phyloP scores from a whole-genome alignment of 2,329 filamentous ascomycete genomes.

The Aspergillus clavatus region DNA sequence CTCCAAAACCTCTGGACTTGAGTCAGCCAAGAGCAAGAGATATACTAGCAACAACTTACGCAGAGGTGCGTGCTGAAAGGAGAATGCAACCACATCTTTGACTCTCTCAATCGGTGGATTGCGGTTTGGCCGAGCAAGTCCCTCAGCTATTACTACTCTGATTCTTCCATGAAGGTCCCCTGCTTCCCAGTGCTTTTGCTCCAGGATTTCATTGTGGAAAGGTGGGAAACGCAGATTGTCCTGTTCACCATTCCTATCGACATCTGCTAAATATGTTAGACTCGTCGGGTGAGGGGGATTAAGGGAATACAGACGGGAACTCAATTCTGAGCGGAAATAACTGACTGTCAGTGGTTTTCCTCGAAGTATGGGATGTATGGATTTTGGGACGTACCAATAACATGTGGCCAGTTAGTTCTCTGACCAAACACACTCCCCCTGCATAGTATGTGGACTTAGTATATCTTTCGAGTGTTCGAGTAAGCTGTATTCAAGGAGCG shows the following conservation, averaged over 20 bases:
- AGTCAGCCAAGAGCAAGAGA: slow-evolving; percentile 10
- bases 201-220: slow-evolving; percentile 65
- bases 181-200: slow-evolving; percentile 66
- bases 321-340: slow-evolving; percentile 26
- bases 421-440: slow-evolving; percentile 55
- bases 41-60: slow-evolving; percentile 46
- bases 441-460: slow-evolving; percentile 1
- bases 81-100: slow-evolving; percentile 70
- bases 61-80: slow-evolving; percentile 78
- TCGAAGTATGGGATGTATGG: not conserved
- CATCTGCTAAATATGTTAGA: slow-evolving; percentile 21
- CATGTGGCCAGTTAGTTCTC: slow-evolving; percentile 49
- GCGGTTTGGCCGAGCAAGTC: slow-evolving; percentile 52
- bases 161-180: slow-evolving; percentile 69
- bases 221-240: slow-evolving; percentile 65
- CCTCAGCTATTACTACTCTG: slow-evolving; percentile 70
- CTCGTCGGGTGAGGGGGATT: slow-evolving; percentile 38
- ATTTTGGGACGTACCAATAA: slow-evolving; percentile 43
- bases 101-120: slow-evolving; percentile 57
- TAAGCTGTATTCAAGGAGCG: not conserved
- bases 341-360: slow-evolving; percentile 1
- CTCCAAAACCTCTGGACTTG: slow-evolving; percentile 62
- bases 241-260: slow-evolving; percentile 55
- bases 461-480: not conserved
- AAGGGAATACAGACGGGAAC: slow-evolving; percentile 26